Evolutionary conservation across 345 rosid genomes (phyloP), one percentile per base, ranked within the genome.

Genomic region (Atalantia buxifolia): DNA sequence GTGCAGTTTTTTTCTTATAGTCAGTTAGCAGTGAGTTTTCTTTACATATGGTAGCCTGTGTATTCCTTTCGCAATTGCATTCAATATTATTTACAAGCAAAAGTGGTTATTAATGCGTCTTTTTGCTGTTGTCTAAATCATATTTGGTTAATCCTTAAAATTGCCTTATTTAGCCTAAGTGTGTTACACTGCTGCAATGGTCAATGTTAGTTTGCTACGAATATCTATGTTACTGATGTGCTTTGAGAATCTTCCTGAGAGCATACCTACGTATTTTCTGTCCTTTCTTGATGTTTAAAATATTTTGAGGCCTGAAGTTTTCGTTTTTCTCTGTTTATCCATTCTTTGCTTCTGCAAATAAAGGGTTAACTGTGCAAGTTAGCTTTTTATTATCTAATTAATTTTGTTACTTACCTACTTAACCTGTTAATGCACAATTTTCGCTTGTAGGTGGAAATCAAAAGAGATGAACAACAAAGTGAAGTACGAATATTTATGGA

Each of bases 401-500:
- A 64, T 16, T 53, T 53, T 53, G 7, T 53, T 53, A 53, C 59
- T 35, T 66, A 8, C 67, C 57, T 28, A 69, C 64, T 40, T 69
- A 35, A 35, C 19, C 25, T 50, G 42, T 80, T 68, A 35, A 42
- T 21, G 35, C 27, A 56, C 60, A 48, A 69, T 53, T 57, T 78
- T 81, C 68, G 70, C 24, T 72, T 83, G 75, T 77, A 96, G 99
- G 88, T 94, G 71, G 97, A 94, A 88, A 90, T 96, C 62, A 96
- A 92, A 82, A 78, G 89, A 80, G 99, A 94, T 71, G 87, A 77
- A 48, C 89, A 82, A 27, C 89, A 88, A 33, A 83, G 83, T 73
- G 98, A 92, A 85, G 94, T 96, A 24, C 87, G 98, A 55, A 88
- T 96, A 65, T 92, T 85, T 87, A 78, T 92, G 68, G 98, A 94